phyloP scores from a whole-genome alignment of 2,329 filamentous ascomycete species.

The Dactylellina leptospora region DNA sequence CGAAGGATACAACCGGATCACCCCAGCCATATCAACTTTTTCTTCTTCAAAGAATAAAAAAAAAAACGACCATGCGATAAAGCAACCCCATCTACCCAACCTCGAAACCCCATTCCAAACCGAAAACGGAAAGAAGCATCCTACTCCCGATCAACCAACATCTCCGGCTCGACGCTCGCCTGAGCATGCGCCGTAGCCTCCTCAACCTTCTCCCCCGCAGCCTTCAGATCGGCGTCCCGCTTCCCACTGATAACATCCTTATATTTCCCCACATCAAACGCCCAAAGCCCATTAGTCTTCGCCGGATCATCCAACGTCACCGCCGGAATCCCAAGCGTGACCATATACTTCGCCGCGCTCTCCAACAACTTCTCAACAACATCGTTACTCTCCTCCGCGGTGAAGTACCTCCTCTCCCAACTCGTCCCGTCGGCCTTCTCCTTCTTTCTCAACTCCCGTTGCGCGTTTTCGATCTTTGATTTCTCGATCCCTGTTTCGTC shows the following conservation, averaged over 20 bases:
- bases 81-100: background rate
- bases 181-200: conserved; percentile 33
- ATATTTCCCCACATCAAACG: conserved; percentile 66
- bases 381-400: conserved; percentile 63
- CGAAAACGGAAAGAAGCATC: background rate
- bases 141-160: conserved; percentile 32
- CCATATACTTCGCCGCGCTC: conserved; percentile 59
- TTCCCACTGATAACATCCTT: conserved; percentile 31
- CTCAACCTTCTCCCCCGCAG: conserved; percentile 27
- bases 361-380: conserved; percentile 62
- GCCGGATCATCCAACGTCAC: conserved; percentile 67
- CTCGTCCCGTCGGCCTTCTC: conserved; percentile 77
- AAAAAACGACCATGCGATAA: too few species aligned
- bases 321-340: conserved; percentile 56
- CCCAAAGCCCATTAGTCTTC: conserved; percentile 76
- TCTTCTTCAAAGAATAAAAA: too few species aligned
- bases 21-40: conserved; percentile 2
- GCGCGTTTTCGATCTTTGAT: conserved; percentile 85
- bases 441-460: conserved; percentile 77
- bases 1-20: too few species aligned
- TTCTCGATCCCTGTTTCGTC: conserved; percentile 81
- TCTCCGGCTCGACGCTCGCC: conserved; percentile 14
- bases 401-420: conserved; percentile 90
- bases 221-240: conserved; percentile 23
- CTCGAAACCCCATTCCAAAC: too few species aligned